A percentile compares a stretch with the other conserved stretches of the same genome.
Evolutionary conservation across 805 yeast species (phyloP).

Genomic region (Saccharomycodes ludwigii): DNA sequence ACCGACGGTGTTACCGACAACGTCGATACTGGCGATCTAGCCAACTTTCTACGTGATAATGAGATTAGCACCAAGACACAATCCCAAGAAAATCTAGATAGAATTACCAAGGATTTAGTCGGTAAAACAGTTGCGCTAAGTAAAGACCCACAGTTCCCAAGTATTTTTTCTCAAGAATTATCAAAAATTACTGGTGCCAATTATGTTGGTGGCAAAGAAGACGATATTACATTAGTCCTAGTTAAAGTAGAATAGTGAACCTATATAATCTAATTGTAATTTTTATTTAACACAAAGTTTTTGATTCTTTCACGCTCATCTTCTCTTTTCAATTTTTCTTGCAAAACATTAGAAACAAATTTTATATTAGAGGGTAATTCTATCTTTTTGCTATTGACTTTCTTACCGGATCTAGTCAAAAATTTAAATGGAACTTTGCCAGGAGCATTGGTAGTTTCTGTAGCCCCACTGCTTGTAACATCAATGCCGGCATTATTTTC

Average conservation of each 20-base stretch:
- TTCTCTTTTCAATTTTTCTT: constrained; percentile 37
- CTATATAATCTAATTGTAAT: constrained; percentile 20
- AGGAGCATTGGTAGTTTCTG: constrained; percentile 2
- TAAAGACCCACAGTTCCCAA: constrained; percentile 59
- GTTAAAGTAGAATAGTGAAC: constrained; percentile 51
- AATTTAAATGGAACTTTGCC: constrained; percentile 36
- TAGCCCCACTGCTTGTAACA: neutral
- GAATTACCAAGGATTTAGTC: constrained; percentile 45
- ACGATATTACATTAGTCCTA: constrained; percentile 79
- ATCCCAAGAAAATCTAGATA: constrained; percentile 26
- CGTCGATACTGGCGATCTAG: constrained; percentile 60
- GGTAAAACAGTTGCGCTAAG: constrained; percentile 55
- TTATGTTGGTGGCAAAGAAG: constrained; percentile 88
- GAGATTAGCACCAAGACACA: constrained; percentile 8
- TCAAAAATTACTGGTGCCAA: constrained; percentile 51
- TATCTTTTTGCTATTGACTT: constrained; percentile 31
- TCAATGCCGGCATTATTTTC: too few species aligned
- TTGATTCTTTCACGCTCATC: constrained; percentile 47
- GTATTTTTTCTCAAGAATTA: constrained; percentile 77
- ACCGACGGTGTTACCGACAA: constrained; percentile 94
- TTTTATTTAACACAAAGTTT: constrained; percentile 34
- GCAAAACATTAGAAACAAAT: constrained; percentile 39
- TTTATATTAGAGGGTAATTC: constrained; percentile 40
- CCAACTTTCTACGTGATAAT: constrained; percentile 48
- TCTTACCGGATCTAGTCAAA: constrained; percentile 42